Evolutionary conservation across 2,329 filamentous ascomycete species (phyloP).

Genomic region (Mycosphaerella sp.): DNA sequence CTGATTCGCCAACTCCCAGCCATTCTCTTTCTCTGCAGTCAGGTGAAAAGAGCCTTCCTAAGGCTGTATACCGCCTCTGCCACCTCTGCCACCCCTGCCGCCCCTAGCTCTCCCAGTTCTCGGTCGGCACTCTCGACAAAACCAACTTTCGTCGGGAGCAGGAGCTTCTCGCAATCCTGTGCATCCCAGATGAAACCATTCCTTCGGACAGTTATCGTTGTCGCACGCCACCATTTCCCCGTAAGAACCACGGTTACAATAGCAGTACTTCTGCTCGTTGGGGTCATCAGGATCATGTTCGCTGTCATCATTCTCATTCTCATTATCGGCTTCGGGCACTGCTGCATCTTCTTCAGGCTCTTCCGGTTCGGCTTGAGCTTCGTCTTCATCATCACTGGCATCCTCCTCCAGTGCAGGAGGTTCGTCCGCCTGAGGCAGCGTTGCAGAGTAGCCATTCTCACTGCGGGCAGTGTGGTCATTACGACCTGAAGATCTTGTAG

Average conservation of each 20-base stretch:
- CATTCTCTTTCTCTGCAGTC: background rate
- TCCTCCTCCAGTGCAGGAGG: conserved; percentile 10
- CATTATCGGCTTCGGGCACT: conserved; percentile 25
- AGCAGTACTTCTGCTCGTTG: conserved; percentile 58
- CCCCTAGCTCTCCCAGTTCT: conserved; percentile 17
- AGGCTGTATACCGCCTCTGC: conserved; percentile 10
- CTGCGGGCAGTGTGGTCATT: conserved; percentile 8
- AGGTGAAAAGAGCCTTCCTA: background rate
- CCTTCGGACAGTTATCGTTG: conserved; percentile 57
- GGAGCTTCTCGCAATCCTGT: conserved; percentile 57
- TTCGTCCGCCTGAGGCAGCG: conserved; percentile 6
- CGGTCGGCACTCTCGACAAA: conserved; percentile 47
- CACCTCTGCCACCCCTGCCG: conserved; percentile 17
- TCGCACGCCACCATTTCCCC: conserved; percentile 65
- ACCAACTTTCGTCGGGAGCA: conserved; percentile 49
- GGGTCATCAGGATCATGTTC: conserved; percentile 43
- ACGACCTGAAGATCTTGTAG: conserved; percentile 12
- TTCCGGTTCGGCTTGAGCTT: conserved; percentile 9
- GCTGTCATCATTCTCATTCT: conserved; percentile 19
- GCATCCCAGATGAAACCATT: conserved; percentile 64
- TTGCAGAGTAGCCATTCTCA: conserved; percentile 7
- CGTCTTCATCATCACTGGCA: conserved; percentile 7
- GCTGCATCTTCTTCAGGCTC: background rate
- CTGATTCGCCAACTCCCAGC: background rate
- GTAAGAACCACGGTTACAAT: conserved; percentile 59